Base-by-base conservation (phyloP, 306 rosid genomes). In the Ormosia emarginata region DNA sequence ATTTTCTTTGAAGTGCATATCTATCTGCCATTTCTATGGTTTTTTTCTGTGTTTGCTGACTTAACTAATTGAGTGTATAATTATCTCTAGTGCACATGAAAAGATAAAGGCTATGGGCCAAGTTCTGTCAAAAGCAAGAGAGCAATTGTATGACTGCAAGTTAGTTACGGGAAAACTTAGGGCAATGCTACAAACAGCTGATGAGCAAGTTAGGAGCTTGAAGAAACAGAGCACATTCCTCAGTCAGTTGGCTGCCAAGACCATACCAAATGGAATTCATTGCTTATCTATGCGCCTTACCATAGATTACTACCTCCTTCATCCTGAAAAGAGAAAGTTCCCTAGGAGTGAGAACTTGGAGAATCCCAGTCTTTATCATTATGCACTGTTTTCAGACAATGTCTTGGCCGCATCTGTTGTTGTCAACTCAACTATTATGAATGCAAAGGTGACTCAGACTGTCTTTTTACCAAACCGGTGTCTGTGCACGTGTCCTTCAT, bases 321-420 rank as follows among this genome's bases (percentile, higher is more conserved):
- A 93, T 71, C 87, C 79, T 32, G 98, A 89, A 77, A 91, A 92
- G 85, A 91, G 97, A 74, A 88, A 86, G 78, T 92, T 93, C 85
- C 97, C 97, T 4, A 52, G 81, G 86, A 94, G 92, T 44, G 98
- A 93, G 87, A 96, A 91, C 80, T 85, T 96, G 85, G 97, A 92
- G 81, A 87, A 93, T 87, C 91, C 97, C 57, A 81, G 53, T 75
- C 89, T 96, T 47, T 86, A 92, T 82, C 98, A 96, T 90, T 93
- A 96, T 67, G 97, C 98, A 34, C 89, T 96, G 78, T 96, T 94
- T 86, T 92, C 98, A 11, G 99, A 96, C 90, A 96, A 96, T 62
- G 98, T 96, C 82, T 85, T 96, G 94, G 99, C 97, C 82, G 97
- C 98, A 63, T 93, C 97, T 4, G 97, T 96, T 6, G 97, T 96